Base-by-base conservation (phyloP, 768 basidiomycete genomes). In the Leccinellum rugosiceps region DNA sequence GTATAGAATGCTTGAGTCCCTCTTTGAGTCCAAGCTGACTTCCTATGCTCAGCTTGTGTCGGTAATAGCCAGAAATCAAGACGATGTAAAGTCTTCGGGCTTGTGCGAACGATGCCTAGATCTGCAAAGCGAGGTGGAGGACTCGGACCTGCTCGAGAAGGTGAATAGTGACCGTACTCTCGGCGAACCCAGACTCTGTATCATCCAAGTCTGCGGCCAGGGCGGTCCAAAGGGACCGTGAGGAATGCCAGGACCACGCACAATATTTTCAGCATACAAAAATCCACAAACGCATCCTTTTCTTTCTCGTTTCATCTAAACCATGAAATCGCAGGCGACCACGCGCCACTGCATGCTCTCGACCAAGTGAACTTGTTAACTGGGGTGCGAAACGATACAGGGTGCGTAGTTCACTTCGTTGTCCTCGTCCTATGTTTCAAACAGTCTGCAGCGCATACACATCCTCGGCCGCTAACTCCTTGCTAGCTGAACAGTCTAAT, bases 381-480 rank as follows among this genome's bases (percentile, higher is more conserved):
- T 46, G 93, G 92, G 7, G 95, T 98, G 4, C 82, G 95, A 61
- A 94, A 95, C 63, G 97, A 99, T 65, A 98, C 98, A 62, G 93
- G 94, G 95, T 96, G 64, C 46, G 87, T 73, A 11, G 25, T 38
- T 34, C 17, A 10, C 2, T 6, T 52, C 43, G 14, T 15, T 56
- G 23, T 17, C 6, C 49, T 35, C 6, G 13, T 15, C 19, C 31
- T 32, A 7, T 47, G 17, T 21, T 35, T 38, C 50, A 28, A n/a
- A 63, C 46, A 23, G 48, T 50, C 26, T 31, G 17, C 62, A 97
- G 94, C 61, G 90, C 94, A 41, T 95, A 95, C 75, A 94, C 94
- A 72, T 90, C 92, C 6, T 88, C 91, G 17, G 83, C 89, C 14
- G 86, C 91, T 1, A 97, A 98, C 63, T 83, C 91, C 6, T 75